These are phyloP conservation scores for Brassica balearica DNA, from an alignment of 441 rosid species.

Conservation along the genomic window DNA sequence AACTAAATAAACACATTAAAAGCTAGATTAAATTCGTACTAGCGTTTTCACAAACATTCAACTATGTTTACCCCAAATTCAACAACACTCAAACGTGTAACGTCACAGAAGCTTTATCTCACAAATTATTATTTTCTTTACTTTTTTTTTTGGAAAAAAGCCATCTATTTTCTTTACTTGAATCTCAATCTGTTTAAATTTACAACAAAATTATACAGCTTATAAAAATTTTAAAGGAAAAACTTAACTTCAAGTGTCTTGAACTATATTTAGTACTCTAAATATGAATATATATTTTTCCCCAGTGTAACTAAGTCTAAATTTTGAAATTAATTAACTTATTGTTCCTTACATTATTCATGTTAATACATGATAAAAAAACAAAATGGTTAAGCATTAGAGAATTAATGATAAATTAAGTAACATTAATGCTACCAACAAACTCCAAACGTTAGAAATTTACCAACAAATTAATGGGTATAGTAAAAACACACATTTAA, in stretches of 20 bases:
- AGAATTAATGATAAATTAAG: conserved; percentile 14
- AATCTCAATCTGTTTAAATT: background rate
- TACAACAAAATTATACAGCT: background rate
- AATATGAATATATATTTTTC: background rate
- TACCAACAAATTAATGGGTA: conserved; percentile 27
- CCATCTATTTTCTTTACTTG: background rate
- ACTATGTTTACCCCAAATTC: conserved; percentile 11
- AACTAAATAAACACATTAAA: background rate
- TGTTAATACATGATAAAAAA: background rate
- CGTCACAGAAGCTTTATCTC: conserved; percentile 1
- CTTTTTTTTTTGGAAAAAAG: no score
- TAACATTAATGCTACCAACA: conserved; percentile 38
- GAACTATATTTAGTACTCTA: background rate
- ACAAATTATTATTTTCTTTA: background rate
- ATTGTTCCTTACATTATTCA: background rate
- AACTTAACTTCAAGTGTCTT: background rate
- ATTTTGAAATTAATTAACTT: background rate
- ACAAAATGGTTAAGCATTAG: background rate
- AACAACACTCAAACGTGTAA: background rate
- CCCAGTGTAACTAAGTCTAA: background rate
- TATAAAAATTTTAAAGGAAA: background rate
- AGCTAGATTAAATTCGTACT: background rate
- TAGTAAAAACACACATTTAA: conserved; percentile 28
- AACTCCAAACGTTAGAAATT: conserved; percentile 41
- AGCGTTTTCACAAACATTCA: conserved; percentile 10